Evolutionary conservation across 345 rosid genomes (phyloP).

Genomic region (Salix dunnii): DNA sequence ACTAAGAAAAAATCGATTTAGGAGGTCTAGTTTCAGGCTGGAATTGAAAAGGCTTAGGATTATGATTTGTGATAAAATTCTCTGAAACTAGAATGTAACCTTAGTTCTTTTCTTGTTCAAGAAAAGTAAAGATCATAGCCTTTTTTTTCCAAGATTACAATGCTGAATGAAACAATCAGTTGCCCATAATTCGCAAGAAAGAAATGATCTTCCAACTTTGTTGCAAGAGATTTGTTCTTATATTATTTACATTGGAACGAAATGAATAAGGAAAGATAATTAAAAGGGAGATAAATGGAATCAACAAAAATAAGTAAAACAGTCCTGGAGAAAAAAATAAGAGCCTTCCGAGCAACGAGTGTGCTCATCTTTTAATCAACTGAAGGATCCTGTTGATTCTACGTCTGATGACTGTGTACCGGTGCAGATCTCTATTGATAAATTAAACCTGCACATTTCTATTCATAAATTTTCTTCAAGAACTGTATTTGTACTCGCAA

Average conservation of each 20-base stretch:
- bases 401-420: not conserved
- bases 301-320: constrained; percentile 2
- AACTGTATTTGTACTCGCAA: constrained; percentile 34
- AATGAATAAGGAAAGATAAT: no score
- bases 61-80: constrained; percentile 39
- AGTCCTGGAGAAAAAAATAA: not conserved
- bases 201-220: not conserved
- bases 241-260: not conserved
- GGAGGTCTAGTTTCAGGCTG: constrained; percentile 30
- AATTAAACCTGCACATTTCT: not conserved
- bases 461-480: constrained; percentile 1
- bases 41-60: constrained; percentile 42
- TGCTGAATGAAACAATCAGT: not conserved
- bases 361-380: not conserved
- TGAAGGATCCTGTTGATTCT: not conserved
- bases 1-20: constrained; percentile 41
- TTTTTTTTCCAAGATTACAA: not conserved
- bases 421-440: not conserved
- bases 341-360: not conserved
- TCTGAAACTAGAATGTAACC: constrained; percentile 5
- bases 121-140: not conserved
- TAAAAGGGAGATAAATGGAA: not conserved
- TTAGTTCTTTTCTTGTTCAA: not conserved
- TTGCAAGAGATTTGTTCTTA: not conserved
- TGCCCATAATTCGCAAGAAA: not conserved